A percentile compares a stretch with the other conserved stretches of the same genome.
phyloP scores from a whole-genome alignment of 305 asterid species.

The Euphrasia arctica region DNA sequence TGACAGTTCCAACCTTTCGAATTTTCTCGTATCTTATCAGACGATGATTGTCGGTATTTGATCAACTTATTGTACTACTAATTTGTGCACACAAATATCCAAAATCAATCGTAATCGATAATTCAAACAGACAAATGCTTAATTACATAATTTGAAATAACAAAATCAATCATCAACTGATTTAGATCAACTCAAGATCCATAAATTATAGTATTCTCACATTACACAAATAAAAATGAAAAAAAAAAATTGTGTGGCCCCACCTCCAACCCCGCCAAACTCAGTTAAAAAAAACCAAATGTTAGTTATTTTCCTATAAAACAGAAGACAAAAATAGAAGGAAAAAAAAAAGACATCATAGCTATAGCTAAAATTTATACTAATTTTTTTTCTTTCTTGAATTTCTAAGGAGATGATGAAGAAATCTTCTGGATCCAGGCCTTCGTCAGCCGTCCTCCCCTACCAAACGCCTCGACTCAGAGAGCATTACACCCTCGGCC shows the following conservation, averaged over 20 bases:
- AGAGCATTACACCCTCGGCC: constrained; percentile 71
- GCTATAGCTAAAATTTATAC: no score
- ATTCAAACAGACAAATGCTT: no score
- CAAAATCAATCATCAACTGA: no score
- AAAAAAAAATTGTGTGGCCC: neutral
- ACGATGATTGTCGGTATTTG: no score
- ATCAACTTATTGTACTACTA: no score
- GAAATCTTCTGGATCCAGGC: constrained; percentile 44
- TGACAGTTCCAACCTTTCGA: neutral
- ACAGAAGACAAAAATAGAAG: neutral
- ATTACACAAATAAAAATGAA: no score
- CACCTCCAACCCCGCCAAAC: neutral
- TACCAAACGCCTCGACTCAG: constrained; percentile 71
- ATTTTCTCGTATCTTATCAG: no score
- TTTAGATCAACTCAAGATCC: no score
- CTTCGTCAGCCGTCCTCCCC: constrained; percentile 59
- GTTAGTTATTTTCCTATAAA: neutral
- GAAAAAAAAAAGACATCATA: neutral
- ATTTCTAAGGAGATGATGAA: constrained; percentile 30
- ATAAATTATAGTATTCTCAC: no score
- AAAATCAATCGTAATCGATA: no score
- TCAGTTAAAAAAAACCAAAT: neutral
- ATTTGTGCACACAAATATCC: no score
- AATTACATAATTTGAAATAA: no score
- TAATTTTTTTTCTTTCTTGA: neutral